Evolutionary conservation across 2,329 filamentous ascomycete genomes (phyloP).

Genomic region (Colletotrichum camelliae): DNA sequence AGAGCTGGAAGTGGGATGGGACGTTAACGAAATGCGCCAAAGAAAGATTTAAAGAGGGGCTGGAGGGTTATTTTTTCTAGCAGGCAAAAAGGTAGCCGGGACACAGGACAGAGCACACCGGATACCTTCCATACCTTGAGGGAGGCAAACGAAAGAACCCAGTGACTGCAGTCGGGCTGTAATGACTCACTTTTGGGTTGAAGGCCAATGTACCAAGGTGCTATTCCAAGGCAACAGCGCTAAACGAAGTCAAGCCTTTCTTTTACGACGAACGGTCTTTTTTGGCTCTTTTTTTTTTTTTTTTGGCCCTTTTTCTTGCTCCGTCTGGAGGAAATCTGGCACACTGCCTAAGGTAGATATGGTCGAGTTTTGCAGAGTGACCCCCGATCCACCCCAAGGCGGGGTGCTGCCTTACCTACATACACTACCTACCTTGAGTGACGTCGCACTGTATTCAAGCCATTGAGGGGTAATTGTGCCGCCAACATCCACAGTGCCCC

Average conservation of each 20-base stretch:
- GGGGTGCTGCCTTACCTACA: conserved; percentile 3
- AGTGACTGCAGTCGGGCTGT: background rate
- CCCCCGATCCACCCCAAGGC: conserved; percentile 8
- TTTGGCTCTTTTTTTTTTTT: no score
- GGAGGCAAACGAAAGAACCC: background rate
- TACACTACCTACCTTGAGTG: background rate
- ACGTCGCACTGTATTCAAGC: conserved; percentile 6
- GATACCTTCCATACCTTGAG: background rate
- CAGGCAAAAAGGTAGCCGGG: background rate
- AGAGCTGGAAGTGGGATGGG: conserved; percentile 19
- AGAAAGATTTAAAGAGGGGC: conserved; percentile 22
- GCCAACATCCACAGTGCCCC: background rate
- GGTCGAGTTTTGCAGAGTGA: conserved; percentile 1
- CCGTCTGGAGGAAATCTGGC: background rate
- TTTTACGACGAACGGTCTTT: background rate
- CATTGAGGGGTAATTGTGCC: conserved; percentile 5
- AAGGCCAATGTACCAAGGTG: background rate
- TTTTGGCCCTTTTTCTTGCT: background rate
- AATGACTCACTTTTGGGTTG: conserved; percentile 7
- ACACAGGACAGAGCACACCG: background rate
- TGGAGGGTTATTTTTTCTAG: conserved; percentile 4
- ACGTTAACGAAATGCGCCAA: conserved; percentile 15
- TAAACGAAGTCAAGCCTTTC: background rate
- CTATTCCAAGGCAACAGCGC: background rate
- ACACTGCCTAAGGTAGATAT: background rate